Evolutionary conservation across 768 basidiomycete genomes (phyloP), one percentile per base, ranked within the genome.

Genomic region (Rhodosporidiobolus odoratus): DNA sequence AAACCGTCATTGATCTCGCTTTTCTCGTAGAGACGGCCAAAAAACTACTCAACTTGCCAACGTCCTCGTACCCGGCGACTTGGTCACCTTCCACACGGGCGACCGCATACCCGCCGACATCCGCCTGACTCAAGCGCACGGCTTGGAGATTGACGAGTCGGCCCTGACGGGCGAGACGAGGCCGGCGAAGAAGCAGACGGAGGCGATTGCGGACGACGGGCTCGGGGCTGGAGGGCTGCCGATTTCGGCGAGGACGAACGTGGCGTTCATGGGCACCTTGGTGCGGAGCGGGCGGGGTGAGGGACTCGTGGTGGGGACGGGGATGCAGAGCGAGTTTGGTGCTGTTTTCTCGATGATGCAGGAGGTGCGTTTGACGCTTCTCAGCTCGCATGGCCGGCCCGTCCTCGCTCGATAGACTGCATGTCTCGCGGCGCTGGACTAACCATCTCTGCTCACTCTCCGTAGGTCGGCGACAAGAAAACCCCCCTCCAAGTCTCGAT

Each of bases 281-380:
- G 92, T 92, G 76, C 80, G 65, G 73, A 71, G 43, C 50, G 94
- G 92, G 10, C 83, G 90, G 62, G 94, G 92, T 0, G 82, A 84
- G 47, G 94, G 95, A 9, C 82, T 97, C 56, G 92, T 95, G 9
- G 89, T 98, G 54, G 91, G 86, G 0, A 91, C 86, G 1, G 89
- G 95, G 3, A 83, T 85, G 19, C 86, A 89, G 71, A 95, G 92
- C 1, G 94, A 98, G 78, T 95, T 98, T 79, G 94, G 94, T 32
- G 87, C 95, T 65, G 91, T 98, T 70, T 98, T 98, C 78, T 87
- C 89, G 21, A 95, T 96, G 92, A 92, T 98, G 91, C 92, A 96
- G 80, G 92, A 96, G 78, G 92, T 92, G 72, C 66, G 82, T 80
- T 9, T 1, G n/a, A n/a, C n/a, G n/a, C 34, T 1, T n/a, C n/a